Evolutionary conservation across 345 rosid species (phyloP), one percentile per base, ranked within the genome.

Genomic region (Conringia planisiliqua): DNA sequence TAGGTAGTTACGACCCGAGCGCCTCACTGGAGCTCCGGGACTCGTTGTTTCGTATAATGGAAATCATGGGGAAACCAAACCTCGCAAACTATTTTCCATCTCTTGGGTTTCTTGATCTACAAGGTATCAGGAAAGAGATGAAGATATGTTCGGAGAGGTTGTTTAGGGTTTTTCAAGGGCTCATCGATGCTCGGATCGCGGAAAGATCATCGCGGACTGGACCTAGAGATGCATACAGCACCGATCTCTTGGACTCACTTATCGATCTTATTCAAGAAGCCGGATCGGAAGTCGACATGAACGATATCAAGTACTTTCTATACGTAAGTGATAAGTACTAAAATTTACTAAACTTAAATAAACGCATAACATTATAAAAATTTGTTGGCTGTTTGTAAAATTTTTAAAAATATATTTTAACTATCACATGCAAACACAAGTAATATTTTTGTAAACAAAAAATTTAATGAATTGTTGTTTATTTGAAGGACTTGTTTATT

Each of bases 401-500:
- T 1, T 35, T 11, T 39, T 38, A 10, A 38, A 39, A 13, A 40
- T 14, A 40, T 12, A 40, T 3, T 1, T 13, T 13, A 42, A 42
- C 17, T 42, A 42, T 4, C 14, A 42, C n/a, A 14, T 46, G 51
- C 24, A 46, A 46, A 10, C 7, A 10, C 7, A 10, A 51, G 3
- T 22, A 10, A 13, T 51, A 4, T 22, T 48, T 48, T 22, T 1
- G 22, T 51, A 14, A 11, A 22, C n/a, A 7, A 20, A 51, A 20
- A 10, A 10, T 50, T 22, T 33, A 33, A 33, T 33, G 10, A 33
- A 33, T 33, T 33, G 36, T 33, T 22, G 56, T 20, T 22, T 51
- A 48, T 48, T 51, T 51, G 56, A 51, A 51, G 92, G 95, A 91
- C 76, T 71, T 91, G 62, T 84, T 89, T 70, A 0, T 85, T 47